phyloP scores from a whole-genome alignment of 768 basidiomycete genomes.

The Trametopsis cervina region DNA sequence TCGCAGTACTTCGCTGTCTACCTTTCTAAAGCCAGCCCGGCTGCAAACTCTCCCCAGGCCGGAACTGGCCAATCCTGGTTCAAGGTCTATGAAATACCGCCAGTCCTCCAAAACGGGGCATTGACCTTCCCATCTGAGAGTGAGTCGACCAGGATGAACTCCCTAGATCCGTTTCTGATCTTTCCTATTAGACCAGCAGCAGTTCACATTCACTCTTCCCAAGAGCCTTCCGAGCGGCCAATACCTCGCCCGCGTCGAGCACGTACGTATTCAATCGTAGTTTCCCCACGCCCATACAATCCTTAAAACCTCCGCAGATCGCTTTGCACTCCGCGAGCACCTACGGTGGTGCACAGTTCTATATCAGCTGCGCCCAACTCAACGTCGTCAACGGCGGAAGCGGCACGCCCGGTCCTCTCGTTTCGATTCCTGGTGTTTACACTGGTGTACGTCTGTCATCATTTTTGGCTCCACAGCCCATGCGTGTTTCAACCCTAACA shows the following conservation, averaged over 20 bases:
- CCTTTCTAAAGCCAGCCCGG: slow-evolving; percentile 22
- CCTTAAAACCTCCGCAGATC: slow-evolving; percentile 7
- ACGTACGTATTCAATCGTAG: slow-evolving; percentile 7
- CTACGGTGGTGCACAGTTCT: slow-evolving; percentile 26
- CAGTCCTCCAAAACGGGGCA: slow-evolving; percentile 17
- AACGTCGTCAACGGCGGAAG: slow-evolving; percentile 26
- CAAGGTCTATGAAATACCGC: slow-evolving; percentile 33
- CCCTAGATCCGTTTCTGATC: neutral
- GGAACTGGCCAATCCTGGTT: slow-evolving; percentile 37
- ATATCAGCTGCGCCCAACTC: slow-evolving; percentile 28
- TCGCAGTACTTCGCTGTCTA: slow-evolving; percentile 24
- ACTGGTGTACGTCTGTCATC: slow-evolving; percentile 18
- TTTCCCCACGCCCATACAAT: neutral
- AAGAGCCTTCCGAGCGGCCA: slow-evolving; percentile 24
- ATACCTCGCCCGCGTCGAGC: slow-evolving; percentile 28
- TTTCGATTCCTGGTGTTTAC: slow-evolving; percentile 28
- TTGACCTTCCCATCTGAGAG: slow-evolving; percentile 23
- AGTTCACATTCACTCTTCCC: slow-evolving; percentile 26
- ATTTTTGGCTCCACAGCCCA: neutral
- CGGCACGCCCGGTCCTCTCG: slow-evolving; percentile 26
- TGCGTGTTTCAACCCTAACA: neutral
- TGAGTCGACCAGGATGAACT: slow-evolving; percentile 2
- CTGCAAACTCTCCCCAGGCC: slow-evolving; percentile 25
- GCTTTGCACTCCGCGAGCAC: slow-evolving; percentile 20
- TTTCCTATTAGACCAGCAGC: slow-evolving; percentile 12